Conservation (phyloP, 2,329 filamentous ascomycete genomes). For the Myriosclerotinia curreyana region DNA sequence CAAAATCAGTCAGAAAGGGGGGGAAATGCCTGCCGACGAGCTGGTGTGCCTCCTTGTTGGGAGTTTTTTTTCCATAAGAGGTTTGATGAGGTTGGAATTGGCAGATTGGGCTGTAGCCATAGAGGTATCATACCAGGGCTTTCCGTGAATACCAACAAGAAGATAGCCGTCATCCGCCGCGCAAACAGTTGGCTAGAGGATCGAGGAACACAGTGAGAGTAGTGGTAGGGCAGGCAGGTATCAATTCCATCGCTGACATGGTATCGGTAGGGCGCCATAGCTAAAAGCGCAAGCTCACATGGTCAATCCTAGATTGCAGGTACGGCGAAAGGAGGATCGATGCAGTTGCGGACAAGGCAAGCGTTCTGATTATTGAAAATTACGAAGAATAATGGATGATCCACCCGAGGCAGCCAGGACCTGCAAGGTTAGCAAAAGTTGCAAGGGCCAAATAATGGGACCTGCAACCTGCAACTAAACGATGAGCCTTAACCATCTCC, state of each 20-base stretch:
- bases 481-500: conserved; percentile 12
- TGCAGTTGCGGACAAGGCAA: conserved; percentile 24
- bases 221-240: conserved; percentile 31
- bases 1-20: conserved; percentile 23
- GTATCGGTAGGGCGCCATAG: conserved; percentile 28
- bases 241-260: conserved; percentile 30
- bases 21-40: conserved; percentile 27
- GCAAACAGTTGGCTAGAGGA: conserved; percentile 25
- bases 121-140: conserved; percentile 30
- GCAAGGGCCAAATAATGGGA: conserved; percentile 22
- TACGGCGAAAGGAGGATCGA: conserved; percentile 26
- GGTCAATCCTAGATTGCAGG: conserved; percentile 31
- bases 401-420: conserved; percentile 24
- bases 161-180: conserved; percentile 29
- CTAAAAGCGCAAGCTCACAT: conserved; percentile 32
- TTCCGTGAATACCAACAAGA: conserved; percentile 27
- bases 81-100: conserved; percentile 26
- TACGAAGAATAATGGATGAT: conserved; percentile 22
- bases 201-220: conserved; percentile 28
- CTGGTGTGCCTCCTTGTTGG: conserved; percentile 33
- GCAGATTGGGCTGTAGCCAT: conserved; percentile 29
- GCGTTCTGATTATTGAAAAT: conserved; percentile 18
- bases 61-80: conserved; percentile 26
- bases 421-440: conserved; percentile 21
- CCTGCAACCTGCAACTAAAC: conserved; percentile 17